Conservation (phyloP, 2,329 filamentous ascomycete genomes). For the Apiospora koreana region DNA sequence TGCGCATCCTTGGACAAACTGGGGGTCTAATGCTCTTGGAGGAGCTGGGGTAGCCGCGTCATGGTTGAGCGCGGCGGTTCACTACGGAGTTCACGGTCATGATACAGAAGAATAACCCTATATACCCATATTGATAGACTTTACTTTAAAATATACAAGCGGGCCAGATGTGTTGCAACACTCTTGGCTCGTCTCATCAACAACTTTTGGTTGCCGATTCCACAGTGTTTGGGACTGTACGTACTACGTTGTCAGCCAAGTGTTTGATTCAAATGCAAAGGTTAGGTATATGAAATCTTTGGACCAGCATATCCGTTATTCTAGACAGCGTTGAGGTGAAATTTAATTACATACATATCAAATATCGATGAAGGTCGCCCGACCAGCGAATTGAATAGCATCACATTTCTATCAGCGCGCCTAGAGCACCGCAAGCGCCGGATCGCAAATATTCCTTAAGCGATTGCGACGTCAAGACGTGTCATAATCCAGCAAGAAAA, state of each 20-base stretch:
- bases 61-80: not conserved
- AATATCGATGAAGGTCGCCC: not conserved
- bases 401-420: not conserved
- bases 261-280: no score
- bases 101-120: not conserved
- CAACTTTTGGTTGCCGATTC: not conserved
- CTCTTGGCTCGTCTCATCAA: not conserved
- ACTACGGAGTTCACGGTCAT: not conserved
- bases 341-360: not conserved
- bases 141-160: not conserved
- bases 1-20: not conserved
- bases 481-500: not conserved
- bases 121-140: conserved; percentile 9
- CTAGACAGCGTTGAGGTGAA: not conserved
- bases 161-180: not conserved
- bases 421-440: not conserved
- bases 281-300: not conserved
- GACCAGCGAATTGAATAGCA: not conserved
- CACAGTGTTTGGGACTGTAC: not conserved
- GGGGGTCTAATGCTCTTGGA: not conserved
- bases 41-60: not conserved
- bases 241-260: no score
- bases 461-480: not conserved
- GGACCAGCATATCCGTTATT: not conserved
- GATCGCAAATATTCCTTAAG: not conserved